phyloP scores from a whole-genome alignment of 805 yeast species.

The Wickerhamiella lipophila region DNA sequence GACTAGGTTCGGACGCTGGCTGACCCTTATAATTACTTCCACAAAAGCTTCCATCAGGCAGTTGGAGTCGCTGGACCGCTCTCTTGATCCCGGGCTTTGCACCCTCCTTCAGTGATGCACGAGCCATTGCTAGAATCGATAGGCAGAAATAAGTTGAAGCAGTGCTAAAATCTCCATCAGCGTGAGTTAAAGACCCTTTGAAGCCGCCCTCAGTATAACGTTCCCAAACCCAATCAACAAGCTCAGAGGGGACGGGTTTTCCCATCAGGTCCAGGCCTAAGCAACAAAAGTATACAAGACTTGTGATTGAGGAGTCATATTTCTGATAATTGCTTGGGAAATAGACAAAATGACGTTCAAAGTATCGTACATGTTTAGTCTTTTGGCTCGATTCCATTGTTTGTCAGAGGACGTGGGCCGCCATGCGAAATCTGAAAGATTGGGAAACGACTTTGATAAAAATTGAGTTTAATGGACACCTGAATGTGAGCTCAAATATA shows the following conservation, averaged over 20 bases:
- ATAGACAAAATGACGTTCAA: conserved; percentile 17
- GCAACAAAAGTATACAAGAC: conserved; percentile 19
- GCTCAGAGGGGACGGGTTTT: neutral
- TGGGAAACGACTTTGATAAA: too few relatives aligned
- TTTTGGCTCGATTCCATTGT: neutral
- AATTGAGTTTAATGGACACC: too few relatives aligned
- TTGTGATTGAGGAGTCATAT: conserved; percentile 19
- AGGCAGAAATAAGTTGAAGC: conserved; percentile 71
- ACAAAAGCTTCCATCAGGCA: conserved; percentile 44
- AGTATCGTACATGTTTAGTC: conserved; percentile 12
- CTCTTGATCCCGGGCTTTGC: conserved; percentile 35
- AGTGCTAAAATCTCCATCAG: conserved; percentile 45
- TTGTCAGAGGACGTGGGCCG: neutral
- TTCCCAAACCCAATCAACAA: neutral
- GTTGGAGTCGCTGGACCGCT: conserved; percentile 51
- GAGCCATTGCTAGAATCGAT: conserved; percentile 40
- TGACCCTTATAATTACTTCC: conserved; percentile 27
- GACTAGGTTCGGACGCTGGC: conserved; percentile 51
- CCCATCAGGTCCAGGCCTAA: conserved; percentile 16
- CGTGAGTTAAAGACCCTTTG: conserved; percentile 44
- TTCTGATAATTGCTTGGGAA: conserved; percentile 16
- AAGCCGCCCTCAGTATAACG: conserved; percentile 35
- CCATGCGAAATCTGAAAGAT: too few relatives aligned
- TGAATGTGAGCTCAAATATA: too few relatives aligned
- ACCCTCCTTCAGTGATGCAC: conserved; percentile 29